Conservation (phyloP, 2,329 filamentous ascomycete species). For the Aspergillus aculeatus region DNA sequence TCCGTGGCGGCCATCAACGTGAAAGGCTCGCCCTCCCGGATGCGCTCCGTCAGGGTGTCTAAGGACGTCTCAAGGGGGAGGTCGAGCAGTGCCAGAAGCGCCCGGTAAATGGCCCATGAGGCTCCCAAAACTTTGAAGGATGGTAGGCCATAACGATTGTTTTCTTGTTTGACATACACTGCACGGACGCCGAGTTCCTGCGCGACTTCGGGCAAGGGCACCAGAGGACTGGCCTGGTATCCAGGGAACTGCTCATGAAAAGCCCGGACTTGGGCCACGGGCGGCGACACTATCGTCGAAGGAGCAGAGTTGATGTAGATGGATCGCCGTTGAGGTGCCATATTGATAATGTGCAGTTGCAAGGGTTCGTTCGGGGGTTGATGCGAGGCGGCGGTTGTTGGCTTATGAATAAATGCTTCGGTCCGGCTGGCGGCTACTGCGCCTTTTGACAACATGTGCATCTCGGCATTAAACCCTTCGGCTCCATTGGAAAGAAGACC, state of each 20-base stretch:
- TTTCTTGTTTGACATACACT: slow-evolving; percentile 71
- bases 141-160: slow-evolving; percentile 64
- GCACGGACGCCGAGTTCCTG: slow-evolving; percentile 55
- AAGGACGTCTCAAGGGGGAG: slow-evolving; percentile 44
- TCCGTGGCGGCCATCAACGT: slow-evolving; percentile 66
- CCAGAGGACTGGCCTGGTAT: slow-evolving; percentile 58
- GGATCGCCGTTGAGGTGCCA: slow-evolving; percentile 21
- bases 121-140: slow-evolving; percentile 81
- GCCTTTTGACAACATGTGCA: neutral
- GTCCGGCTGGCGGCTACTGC: neutral
- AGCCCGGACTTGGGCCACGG: slow-evolving; percentile 12
- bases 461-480: too few species aligned
- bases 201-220: slow-evolving; percentile 55
- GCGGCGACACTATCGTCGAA: slow-evolving; percentile 15
- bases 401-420: neutral
- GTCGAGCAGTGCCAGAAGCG: slow-evolving; percentile 49
- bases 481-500: neutral
- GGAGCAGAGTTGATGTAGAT: slow-evolving; percentile 29
- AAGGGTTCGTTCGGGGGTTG: neutral
- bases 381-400: neutral
- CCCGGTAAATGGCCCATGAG: slow-evolving; percentile 67
- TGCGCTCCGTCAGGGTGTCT: slow-evolving; percentile 22
- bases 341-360: neutral
- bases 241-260: slow-evolving; percentile 59
- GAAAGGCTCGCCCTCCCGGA: slow-evolving; percentile 24